Conservation (phyloP, 352 stramenopile species). For the Pythium folliculosum region DNA sequence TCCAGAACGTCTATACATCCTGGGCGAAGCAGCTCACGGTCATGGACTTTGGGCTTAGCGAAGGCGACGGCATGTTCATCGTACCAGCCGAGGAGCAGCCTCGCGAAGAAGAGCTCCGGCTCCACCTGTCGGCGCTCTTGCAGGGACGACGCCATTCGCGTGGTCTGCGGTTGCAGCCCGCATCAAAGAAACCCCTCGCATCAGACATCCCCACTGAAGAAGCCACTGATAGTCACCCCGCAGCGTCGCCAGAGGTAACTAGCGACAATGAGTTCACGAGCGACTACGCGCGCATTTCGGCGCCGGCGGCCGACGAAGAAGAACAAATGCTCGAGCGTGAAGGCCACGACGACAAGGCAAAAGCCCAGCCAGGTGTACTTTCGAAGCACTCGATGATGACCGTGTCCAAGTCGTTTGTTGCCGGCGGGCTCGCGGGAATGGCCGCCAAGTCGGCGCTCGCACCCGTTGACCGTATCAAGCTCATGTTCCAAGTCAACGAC, state of each 20-base stretch:
- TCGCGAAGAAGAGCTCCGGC: constrained; percentile 21
- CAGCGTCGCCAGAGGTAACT: background rate
- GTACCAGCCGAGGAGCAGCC: constrained; percentile 45
- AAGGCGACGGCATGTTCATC: constrained; percentile 73
- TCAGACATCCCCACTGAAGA: background rate
- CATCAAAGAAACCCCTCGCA: constrained; percentile 27
- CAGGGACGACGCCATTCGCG: constrained; percentile 1
- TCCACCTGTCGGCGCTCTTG: constrained; percentile 24
- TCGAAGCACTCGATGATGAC: constrained; percentile 56
- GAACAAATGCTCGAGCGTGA: constrained; percentile 17
- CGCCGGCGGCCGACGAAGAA: constrained; percentile 29
- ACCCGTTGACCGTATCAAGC: constrained; percentile 82
- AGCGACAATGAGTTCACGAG: constrained; percentile 1
- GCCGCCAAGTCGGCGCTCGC: constrained; percentile 75
- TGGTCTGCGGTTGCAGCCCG: background rate
- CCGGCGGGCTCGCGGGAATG: constrained; percentile 70
- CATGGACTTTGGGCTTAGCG: constrained; percentile 70
- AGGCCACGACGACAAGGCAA: background rate
- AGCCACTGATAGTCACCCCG: background rate
- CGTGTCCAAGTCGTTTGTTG: constrained; percentile 84
- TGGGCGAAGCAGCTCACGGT: constrained; percentile 73
- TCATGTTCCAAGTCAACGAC: constrained; percentile 85
- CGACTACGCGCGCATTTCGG: constrained; percentile 22
- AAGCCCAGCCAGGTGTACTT: constrained; percentile 1
- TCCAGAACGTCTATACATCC: constrained; percentile 78